phyloP scores from a whole-genome alignment of 768 basidiomycete species.

The Macrolepiota dolichaula region DNA sequence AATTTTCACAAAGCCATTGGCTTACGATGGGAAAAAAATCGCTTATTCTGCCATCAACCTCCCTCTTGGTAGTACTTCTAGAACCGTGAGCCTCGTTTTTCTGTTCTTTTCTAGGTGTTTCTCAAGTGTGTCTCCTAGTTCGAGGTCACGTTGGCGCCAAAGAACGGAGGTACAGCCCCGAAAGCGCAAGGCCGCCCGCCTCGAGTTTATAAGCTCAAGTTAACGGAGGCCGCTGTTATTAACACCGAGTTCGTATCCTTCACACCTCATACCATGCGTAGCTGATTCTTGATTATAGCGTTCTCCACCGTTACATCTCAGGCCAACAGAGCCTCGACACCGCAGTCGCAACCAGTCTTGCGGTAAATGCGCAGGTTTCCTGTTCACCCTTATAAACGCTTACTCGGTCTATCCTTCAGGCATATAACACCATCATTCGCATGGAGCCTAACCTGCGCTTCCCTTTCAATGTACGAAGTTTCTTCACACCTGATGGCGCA shows the following conservation, averaged over 20 bases:
- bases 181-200: slow-evolving; percentile 36
- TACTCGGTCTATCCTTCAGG: slow-evolving; percentile 34
- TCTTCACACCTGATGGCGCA: slow-evolving; percentile 57
- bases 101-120: background rate
- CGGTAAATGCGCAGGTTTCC: slow-evolving; percentile 31
- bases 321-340: slow-evolving; percentile 65
- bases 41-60: slow-evolving; percentile 56
- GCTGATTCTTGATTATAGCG: slow-evolving; percentile 29
- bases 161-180: slow-evolving; percentile 29
- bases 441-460: slow-evolving; percentile 68
- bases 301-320: slow-evolving; percentile 53
- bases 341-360: slow-evolving; percentile 50
- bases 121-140: slow-evolving; percentile 41
- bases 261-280: background rate
- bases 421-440: slow-evolving; percentile 70
- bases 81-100: slow-evolving; percentile 38
- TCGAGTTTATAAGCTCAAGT: slow-evolving; percentile 60
- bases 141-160: slow-evolving; percentile 47
- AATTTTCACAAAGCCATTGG: slow-evolving; percentile 70
- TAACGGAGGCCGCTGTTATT: slow-evolving; percentile 48
- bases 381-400: background rate
- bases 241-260: slow-evolving; percentile 24
- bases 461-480: slow-evolving; percentile 72
- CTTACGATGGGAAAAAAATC: slow-evolving; percentile 80
- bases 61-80: slow-evolving; percentile 49